Percentiles rank a stretch among this genome's conserved stretches.
Evolutionary conservation across 2,329 filamentous ascomycete species (phyloP).

Genomic region (Piedraia hortae): DNA sequence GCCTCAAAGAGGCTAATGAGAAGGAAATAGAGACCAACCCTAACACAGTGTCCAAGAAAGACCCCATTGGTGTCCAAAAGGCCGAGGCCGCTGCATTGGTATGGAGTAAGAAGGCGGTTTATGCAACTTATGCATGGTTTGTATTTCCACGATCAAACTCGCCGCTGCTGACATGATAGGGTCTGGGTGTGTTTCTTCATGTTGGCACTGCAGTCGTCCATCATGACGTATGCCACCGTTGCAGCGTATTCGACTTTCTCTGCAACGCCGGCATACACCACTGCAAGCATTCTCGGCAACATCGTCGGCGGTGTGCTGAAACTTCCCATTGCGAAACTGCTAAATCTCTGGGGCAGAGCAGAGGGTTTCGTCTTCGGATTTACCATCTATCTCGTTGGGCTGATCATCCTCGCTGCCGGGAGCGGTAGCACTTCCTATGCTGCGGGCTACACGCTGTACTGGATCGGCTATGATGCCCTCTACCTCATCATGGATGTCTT

Average conservation of each 20-base stretch:
- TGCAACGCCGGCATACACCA: constrained; percentile 12
- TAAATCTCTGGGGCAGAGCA: constrained; percentile 17
- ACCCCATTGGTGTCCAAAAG: constrained; percentile 15
- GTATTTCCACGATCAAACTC: constrained; percentile 2
- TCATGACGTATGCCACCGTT: constrained; percentile 13
- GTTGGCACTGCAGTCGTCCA: constrained; percentile 20
- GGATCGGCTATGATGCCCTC: constrained; percentile 10
- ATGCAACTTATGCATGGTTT: constrained; percentile 15
- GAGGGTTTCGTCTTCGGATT: constrained; percentile 15
- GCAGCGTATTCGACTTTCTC: constrained; percentile 16
- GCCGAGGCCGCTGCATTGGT: constrained; percentile 16
- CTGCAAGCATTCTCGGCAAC: constrained; percentile 13
- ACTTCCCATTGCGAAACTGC: constrained; percentile 15
- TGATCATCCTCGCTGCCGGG: constrained; percentile 10
- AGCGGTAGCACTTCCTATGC: constrained; percentile 9
- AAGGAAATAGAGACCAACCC: constrained; percentile 9
- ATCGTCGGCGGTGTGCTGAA: constrained; percentile 15
- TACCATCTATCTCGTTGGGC: constrained; percentile 14
- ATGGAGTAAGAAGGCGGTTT: constrained; percentile 15
- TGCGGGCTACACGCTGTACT: constrained; percentile 11
- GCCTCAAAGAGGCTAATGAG: constrained; percentile 10
- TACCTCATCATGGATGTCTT: constrained; percentile 11
- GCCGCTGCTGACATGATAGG: constrained; percentile 7
- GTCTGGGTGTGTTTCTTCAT: constrained; percentile 23
- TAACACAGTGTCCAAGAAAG: constrained; percentile 8